Percentiles rank a stretch among this genome's conserved stretches.
These are phyloP conservation scores for Coniochaeta sp. DNA, from an alignment of 2,329 filamentous ascomycete species.

Conservation along the genomic window DNA sequence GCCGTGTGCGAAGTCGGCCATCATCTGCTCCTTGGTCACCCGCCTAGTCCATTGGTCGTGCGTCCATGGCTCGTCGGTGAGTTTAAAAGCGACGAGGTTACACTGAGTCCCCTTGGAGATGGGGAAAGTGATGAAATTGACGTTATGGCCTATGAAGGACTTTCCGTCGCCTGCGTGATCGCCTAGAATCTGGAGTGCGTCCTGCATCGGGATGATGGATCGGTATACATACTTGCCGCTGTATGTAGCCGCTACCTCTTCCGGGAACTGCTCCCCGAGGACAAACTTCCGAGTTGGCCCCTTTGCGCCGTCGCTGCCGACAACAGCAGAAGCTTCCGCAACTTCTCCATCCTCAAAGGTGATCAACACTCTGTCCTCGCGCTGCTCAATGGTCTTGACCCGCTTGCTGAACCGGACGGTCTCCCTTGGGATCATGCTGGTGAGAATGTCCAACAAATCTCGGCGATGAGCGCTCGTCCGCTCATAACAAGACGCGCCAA, in stretches of 20 bases:
- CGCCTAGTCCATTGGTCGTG: background rate
- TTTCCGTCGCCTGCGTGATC: constrained; percentile 11
- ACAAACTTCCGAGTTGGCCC: constrained; percentile 16
- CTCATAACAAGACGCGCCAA: constrained; percentile 27
- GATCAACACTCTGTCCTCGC: constrained; percentile 12
- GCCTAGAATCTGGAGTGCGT: constrained; percentile 17
- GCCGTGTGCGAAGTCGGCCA: background rate
- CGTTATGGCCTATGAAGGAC: constrained; percentile 4
- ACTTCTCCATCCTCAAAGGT: constrained; percentile 14
- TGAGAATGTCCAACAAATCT: constrained; percentile 33
- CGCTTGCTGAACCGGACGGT: constrained; percentile 18
- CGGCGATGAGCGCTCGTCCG: constrained; percentile 29
- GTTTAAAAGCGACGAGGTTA: constrained; percentile 8
- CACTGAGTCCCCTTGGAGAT: constrained; percentile 6
- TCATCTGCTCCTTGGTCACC: constrained; percentile 3
- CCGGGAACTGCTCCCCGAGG: constrained; percentile 13
- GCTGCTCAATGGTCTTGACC: constrained; percentile 14
- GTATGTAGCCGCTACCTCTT: constrained; percentile 19
- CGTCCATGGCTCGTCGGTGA: constrained; percentile 1
- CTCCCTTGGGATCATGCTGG: constrained; percentile 18
- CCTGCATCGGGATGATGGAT: constrained; percentile 19
- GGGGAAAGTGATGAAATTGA: constrained; percentile 4
- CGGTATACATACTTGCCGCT: constrained; percentile 21
- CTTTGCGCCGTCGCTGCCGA: constrained; percentile 20
- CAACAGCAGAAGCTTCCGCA: constrained; percentile 12